Base-by-base conservation (phyloP, 495 filamentous ascomycete genomes). In the Sordaria brevicollis region DNA sequence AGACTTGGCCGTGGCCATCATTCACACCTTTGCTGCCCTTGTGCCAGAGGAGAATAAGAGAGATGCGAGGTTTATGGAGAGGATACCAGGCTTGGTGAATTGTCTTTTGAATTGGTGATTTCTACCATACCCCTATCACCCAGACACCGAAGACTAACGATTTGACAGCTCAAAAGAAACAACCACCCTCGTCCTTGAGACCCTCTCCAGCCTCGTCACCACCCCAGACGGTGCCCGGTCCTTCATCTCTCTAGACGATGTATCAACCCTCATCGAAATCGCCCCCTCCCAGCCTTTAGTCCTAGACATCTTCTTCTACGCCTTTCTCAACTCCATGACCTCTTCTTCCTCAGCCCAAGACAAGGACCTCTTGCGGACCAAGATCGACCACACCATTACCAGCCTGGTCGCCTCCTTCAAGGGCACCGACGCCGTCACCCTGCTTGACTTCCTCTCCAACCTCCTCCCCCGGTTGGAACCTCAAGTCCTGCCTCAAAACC, bases 11-110 rank as follows among this genome's bases (percentile, higher is more conserved):
- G 84, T 90, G 7, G 80, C 84, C 31, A 81, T 91, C 7, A 73
- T 89, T 6, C 85, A 89, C 70, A 86, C 86, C 0, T 91, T 90
- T 65, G 75, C 83, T 11, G 76, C 79, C 4, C 73, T 90, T 34
- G 72, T 91, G 5, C 83, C 86, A 0, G 79, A 82, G 5, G 75
- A 77, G 2, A 76, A 78, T 21, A 79, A 75, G 33, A 73, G 80
- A 19, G 78, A 87, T 66, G 68, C 71, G 25, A 84, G 76, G 54
- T 70, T 90, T 54, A 73, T 83, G 13, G 79, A 74, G 33, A 81
- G 87, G 70, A 85, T 84, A 76, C 82, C 81, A 10, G 78, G 77
- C 49, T 71, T 90, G 4, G 79, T 86, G 10, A 73, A 81, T 13
- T 83, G 82, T 49, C 72, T 89, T 15, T 65, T 84, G 9, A 68